A percentile compares a stretch with the other conserved stretches of the same genome.
Evolutionary conservation across 2,329 filamentous ascomycete species (phyloP).

Genomic region (Cadophora luteo-olivacea): DNA sequence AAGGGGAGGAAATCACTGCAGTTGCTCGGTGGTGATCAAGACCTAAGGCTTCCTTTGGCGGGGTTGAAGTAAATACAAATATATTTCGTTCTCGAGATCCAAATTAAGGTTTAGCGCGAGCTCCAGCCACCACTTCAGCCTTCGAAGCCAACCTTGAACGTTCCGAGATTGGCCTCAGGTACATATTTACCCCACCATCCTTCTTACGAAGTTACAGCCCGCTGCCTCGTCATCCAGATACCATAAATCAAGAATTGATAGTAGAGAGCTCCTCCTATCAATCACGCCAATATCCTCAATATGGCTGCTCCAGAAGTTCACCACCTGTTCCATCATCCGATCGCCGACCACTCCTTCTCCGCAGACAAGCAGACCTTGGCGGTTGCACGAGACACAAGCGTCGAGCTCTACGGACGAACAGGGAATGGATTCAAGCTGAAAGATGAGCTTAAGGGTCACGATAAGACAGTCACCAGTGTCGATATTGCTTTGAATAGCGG

Average conservation of each 20-base stretch:
- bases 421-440: slow-evolving; percentile 81
- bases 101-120: slow-evolving; percentile 15
- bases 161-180: slow-evolving; percentile 11
- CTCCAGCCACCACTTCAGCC: neutral
- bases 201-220: slow-evolving; percentile 3
- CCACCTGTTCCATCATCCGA: slow-evolving; percentile 95
- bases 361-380: slow-evolving; percentile 87
- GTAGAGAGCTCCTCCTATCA: slow-evolving; percentile 99
- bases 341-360: slow-evolving; percentile 98
- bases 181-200: slow-evolving; percentile 21
- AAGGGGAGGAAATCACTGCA: neutral
- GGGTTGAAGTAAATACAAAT: slow-evolving; percentile 17
- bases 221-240: slow-evolving; percentile 20
- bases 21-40: neutral
- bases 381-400: slow-evolving; percentile 85
- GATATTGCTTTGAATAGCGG: slow-evolving; percentile 92
- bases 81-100: slow-evolving; percentile 5
- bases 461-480: slow-evolving; percentile 95
- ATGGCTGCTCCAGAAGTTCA: slow-evolving; percentile 93
- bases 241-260: slow-evolving; percentile 61
- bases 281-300: slow-evolving; percentile 46
- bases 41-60: slow-evolving; percentile 1
- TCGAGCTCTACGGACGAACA: slow-evolving; percentile 83
- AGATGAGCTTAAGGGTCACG: slow-evolving; percentile 94
- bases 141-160: neutral